Percentiles rank a stretch among this genome's conserved stretches.
These are phyloP conservation scores for Citrus unshiu DNA, from an alignment of 345 rosid genomes.

Conservation along the genomic window DNA sequence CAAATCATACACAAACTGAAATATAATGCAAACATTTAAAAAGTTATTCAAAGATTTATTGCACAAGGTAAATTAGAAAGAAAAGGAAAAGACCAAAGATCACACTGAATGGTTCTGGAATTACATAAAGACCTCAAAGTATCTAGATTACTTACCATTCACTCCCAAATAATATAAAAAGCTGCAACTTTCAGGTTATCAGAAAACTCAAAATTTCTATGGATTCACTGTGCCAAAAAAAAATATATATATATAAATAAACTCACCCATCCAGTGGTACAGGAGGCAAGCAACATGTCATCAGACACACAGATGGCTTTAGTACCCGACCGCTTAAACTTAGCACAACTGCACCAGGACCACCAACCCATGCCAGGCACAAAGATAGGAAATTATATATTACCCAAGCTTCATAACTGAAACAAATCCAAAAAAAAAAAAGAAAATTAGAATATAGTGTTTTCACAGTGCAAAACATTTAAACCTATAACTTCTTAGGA, in stretches of 20 bases:
- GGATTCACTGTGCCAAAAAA: not conserved
- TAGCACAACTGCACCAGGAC: conserved; percentile 91
- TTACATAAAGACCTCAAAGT: not conserved
- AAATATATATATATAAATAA: not conserved
- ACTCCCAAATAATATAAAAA: not conserved
- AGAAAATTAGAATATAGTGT: not conserved
- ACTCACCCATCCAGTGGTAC: conserved; percentile 87
- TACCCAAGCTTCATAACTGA: conserved; percentile 99
- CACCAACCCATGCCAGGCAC: conserved; percentile 99
- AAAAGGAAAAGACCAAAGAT: not conserved
- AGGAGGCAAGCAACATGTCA: conserved; percentile 95
- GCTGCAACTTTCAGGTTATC: not conserved
- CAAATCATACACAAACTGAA: not conserved
- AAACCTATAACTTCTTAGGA: not conserved
- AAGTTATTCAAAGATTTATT: not conserved
- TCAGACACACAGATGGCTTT: conserved; percentile 76
- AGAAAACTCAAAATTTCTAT: not conserved
- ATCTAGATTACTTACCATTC: not conserved
- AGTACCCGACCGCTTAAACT: conserved; percentile 83
- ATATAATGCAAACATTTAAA: not conserved
- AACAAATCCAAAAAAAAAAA: conserved; percentile 13
- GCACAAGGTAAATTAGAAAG: not conserved
- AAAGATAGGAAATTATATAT: conserved; percentile 87
- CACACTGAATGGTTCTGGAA: not conserved
- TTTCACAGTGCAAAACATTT: not conserved